Conservation (phyloP, 2,329 filamentous ascomycete species). For the Ascochyta koolunga region DNA sequence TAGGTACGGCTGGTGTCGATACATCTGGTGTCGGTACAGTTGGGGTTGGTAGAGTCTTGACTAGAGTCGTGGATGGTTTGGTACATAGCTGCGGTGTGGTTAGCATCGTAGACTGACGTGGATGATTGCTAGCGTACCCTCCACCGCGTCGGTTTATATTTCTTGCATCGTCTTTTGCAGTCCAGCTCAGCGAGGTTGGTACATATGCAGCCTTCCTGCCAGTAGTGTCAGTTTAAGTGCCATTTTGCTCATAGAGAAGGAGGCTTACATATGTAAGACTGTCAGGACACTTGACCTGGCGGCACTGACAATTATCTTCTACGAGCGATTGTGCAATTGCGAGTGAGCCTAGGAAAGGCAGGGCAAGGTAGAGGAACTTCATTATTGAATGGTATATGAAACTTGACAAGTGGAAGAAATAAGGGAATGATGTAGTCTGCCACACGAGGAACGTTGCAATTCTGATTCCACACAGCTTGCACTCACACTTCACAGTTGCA, state of each 20-base stretch:
- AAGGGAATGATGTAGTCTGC: neutral
- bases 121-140: slow-evolving; percentile 1
- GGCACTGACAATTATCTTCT: slow-evolving; percentile 28
- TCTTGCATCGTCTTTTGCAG: slow-evolving; percentile 32
- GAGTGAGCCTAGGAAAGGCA: slow-evolving; percentile 24
- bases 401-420: neutral
- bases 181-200: slow-evolving; percentile 32
- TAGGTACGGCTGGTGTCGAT: neutral
- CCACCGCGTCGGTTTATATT: slow-evolving; percentile 28
- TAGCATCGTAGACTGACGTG: neutral
- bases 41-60: neutral
- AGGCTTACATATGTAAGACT: slow-evolving; percentile 27
- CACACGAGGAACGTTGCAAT: neutral
- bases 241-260: neutral
- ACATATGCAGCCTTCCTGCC: slow-evolving; percentile 36
- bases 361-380: slow-evolving; percentile 28
- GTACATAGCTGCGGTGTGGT: neutral
- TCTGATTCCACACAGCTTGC: neutral
- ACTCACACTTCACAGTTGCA: neutral
- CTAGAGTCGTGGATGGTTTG: neutral
- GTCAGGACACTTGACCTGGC: slow-evolving; percentile 34
- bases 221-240: neutral
- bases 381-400: slow-evolving; percentile 14
- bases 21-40: neutral
- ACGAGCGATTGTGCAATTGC: slow-evolving; percentile 23